A percentile compares a stretch with the other conserved stretches of the same genome.
Conservation (phyloP, 805 yeast genomes). For the Ogataea degrootiae region DNA sequence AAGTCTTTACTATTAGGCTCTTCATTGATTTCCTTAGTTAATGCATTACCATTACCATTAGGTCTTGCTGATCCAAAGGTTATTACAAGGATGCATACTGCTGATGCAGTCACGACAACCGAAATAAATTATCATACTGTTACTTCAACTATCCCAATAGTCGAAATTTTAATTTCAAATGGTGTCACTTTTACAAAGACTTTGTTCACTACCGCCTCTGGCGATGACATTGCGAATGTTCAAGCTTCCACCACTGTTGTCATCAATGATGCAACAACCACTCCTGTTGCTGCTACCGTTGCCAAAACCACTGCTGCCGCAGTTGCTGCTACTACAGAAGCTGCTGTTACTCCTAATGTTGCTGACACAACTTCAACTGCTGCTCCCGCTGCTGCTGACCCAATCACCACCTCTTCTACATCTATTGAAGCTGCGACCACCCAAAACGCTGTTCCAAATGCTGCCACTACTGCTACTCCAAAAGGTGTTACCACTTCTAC, state of each 20-base stretch:
- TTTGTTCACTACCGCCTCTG: constrained; percentile 34
- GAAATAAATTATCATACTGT: constrained; percentile 35
- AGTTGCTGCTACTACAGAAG: constrained; percentile 15
- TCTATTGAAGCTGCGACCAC: constrained; percentile 14
- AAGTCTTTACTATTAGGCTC: background rate
- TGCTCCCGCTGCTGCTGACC: constrained; percentile 8
- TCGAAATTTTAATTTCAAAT: constrained; percentile 46
- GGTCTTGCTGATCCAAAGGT: constrained; percentile 15
- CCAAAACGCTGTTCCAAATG: constrained; percentile 7
- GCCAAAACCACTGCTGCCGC: constrained; percentile 12
- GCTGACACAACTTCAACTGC: constrained; percentile 7
- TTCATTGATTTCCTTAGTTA: background rate
- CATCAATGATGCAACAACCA: constrained; percentile 10
- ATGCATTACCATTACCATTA: constrained; percentile 17
- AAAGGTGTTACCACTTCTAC: constrained; percentile 4
- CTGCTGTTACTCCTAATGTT: constrained; percentile 9
- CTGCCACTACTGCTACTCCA: constrained; percentile 4
- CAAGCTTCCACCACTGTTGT: constrained; percentile 15
- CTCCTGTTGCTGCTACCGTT: constrained; percentile 6
- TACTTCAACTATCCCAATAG: constrained; percentile 47
- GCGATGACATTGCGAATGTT: constrained; percentile 9
- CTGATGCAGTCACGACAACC: constrained; percentile 30
- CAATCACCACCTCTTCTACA: constrained; percentile 6
- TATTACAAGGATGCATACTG: constrained; percentile 28
- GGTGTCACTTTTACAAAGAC: constrained; percentile 50